Evolutionary conservation across 805 yeast genomes (phyloP).

Genomic region (Barnettozyma botsteinii): DNA sequence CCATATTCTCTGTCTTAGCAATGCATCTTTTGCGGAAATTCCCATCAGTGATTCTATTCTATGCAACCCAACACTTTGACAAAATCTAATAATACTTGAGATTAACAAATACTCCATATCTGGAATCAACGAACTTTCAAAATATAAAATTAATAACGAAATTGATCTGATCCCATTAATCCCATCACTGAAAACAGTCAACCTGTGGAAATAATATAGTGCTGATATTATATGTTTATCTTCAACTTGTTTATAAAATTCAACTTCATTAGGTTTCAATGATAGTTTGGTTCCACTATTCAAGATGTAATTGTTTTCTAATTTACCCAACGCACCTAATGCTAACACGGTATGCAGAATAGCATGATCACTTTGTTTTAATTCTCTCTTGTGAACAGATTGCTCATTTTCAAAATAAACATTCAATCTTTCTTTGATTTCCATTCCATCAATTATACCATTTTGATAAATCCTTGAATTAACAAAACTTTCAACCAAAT

Average conservation of each 20-base stretch:
- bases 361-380: constrained; percentile 3
- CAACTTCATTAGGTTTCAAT: constrained; percentile 1
- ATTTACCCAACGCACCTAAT: neutral
- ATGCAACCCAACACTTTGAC: constrained; percentile 50
- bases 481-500: constrained; percentile 2
- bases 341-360: constrained; percentile 3
- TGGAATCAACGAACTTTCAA: constrained; percentile 30
- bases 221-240: constrained; percentile 23
- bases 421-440: neutral
- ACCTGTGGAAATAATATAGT: constrained; percentile 43
- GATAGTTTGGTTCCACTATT: neutral
- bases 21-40: constrained; percentile 30
- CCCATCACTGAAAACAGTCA: constrained; percentile 43
- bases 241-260: constrained; percentile 2
- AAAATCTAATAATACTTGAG: constrained; percentile 42
- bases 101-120: constrained; percentile 36
- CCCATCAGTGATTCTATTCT: constrained; percentile 36
- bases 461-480: neutral
- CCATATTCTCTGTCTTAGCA: constrained; percentile 37
- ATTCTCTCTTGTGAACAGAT: neutral
- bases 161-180: constrained; percentile 42
- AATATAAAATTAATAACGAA: constrained; percentile 35
- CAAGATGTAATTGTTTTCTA: constrained; percentile 1
- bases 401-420: constrained; percentile 5
- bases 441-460: neutral